These are phyloP conservation scores for Arabidopsis suecica DNA, from an alignment of 345 rosid genomes.

Conservation along the genomic window DNA sequence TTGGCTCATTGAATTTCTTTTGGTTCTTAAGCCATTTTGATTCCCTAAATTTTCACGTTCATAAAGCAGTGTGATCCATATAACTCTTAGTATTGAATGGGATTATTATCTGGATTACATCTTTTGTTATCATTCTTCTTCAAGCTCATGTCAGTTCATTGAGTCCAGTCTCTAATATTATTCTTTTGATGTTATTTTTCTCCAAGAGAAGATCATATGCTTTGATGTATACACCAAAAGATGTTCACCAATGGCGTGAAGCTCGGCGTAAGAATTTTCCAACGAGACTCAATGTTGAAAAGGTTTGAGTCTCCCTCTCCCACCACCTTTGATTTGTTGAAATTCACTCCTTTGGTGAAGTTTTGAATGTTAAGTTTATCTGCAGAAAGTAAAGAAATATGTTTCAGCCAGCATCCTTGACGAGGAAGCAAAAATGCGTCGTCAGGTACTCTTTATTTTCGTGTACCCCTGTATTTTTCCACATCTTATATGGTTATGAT, in stretches of 20 bases:
- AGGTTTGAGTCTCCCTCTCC: constrained; percentile 54
- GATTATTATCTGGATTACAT: neutral
- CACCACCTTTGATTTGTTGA: constrained; percentile 14
- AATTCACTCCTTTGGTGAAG: constrained; percentile 10
- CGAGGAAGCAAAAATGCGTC: constrained; percentile 59
- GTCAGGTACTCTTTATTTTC: constrained; percentile 60
- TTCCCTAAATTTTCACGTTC: constrained; percentile 8
- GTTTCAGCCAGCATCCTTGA: constrained; percentile 42
- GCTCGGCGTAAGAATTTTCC: constrained; percentile 82
- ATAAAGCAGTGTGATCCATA: neutral
- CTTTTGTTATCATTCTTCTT: constrained; percentile 29
- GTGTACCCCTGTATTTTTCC: neutral
- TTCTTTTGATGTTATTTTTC: constrained; percentile 26
- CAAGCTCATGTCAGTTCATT: constrained; percentile 14
- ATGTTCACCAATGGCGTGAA: constrained; percentile 80
- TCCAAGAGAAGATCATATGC: constrained; percentile 48
- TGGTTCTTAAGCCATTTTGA: constrained; percentile 4
- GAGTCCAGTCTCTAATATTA: constrained; percentile 18
- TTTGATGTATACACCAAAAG: constrained; percentile 63
- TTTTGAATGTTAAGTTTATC: constrained; percentile 34
- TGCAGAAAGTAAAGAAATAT: constrained; percentile 58
- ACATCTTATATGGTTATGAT: constrained; percentile 7
- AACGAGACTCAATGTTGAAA: constrained; percentile 57
- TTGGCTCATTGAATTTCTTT: constrained; percentile 14
- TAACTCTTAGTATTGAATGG: neutral